phyloP scores from a whole-genome alignment of 208 protist genomes.

The Trypanosoma cruzi region DNA sequence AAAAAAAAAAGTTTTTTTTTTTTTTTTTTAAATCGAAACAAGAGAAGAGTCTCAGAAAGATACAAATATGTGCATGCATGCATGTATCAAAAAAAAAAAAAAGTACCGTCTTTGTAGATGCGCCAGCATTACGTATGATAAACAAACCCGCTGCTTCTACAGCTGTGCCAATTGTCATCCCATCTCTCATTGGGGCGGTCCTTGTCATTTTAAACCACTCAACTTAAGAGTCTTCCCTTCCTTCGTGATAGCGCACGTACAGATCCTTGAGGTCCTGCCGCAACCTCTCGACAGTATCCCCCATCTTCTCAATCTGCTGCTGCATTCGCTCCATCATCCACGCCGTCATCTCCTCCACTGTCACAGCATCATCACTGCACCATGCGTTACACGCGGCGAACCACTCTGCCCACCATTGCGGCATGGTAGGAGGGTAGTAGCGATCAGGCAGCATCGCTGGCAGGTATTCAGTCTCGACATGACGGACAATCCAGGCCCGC shows the following conservation, averaged over 20 bases:
- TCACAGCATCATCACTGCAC: slow-evolving; percentile 23
- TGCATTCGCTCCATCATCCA: slow-evolving; percentile 20
- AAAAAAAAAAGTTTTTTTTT: too few relatives aligned
- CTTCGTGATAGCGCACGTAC: slow-evolving; percentile 5
- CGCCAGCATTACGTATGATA: not conserved
- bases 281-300: slow-evolving; percentile 4
- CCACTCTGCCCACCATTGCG: slow-evolving; percentile 34
- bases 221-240: not conserved
- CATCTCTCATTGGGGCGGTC: not conserved
- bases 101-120: slow-evolving; percentile 1
- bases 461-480: slow-evolving; percentile 24
- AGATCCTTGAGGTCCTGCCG: slow-evolving; percentile 3
- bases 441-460: slow-evolving; percentile 24
- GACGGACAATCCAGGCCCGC: slow-evolving; percentile 24
- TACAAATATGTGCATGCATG: too few relatives aligned
- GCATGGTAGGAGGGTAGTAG: slow-evolving; percentile 30
- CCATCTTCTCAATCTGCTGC: slow-evolving; percentile 4
- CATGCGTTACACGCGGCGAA: slow-evolving; percentile 19
- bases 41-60: too few relatives aligned
- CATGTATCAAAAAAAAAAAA: slow-evolving; percentile 17
- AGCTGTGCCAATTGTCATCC: not conserved
- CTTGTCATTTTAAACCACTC: not conserved
- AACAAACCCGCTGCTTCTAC: not conserved
- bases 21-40: too few relatives aligned
- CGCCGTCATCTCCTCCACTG: slow-evolving; percentile 21